Conservation (phyloP, 2,329 filamentous ascomycete species). For the Colletotrichum filicis region DNA sequence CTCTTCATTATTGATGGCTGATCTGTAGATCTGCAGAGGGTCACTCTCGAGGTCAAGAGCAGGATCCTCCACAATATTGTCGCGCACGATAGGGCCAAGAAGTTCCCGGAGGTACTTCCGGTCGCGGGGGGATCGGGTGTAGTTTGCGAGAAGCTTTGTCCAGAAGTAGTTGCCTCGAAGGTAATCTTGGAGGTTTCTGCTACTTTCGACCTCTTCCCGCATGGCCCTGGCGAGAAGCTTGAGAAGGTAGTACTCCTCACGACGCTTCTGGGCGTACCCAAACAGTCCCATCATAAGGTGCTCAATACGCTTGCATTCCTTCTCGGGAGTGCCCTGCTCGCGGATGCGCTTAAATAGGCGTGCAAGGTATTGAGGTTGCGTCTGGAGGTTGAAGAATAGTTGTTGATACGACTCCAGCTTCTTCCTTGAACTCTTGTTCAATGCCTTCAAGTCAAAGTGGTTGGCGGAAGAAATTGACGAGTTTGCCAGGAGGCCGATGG, state of each 20-base stretch:
- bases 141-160: constrained; percentile 86
- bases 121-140: constrained; percentile 90
- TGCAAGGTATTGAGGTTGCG: constrained; percentile 93
- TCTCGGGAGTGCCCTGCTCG: constrained; percentile 86
- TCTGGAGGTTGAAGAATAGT: constrained; percentile 96
- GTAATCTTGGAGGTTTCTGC: constrained; percentile 82
- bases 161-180: constrained; percentile 93
- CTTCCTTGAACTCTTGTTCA: constrained; percentile 95
- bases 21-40: constrained; percentile 95
- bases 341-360: constrained; percentile 86
- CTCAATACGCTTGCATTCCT: constrained; percentile 92
- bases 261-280: constrained; percentile 94
- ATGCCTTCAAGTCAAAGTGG: constrained; percentile 94
- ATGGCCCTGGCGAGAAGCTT: constrained; percentile 87
- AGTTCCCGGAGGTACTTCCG: constrained; percentile 92
- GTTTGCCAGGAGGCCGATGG: constrained; percentile 86
- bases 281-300: constrained; percentile 96
- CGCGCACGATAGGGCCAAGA: constrained; percentile 84
- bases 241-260: constrained; percentile 96
- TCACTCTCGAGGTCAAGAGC: constrained; percentile 95
- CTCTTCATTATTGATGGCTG: constrained; percentile 97
- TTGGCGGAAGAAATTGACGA: constrained; percentile 89
- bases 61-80: constrained; percentile 93
- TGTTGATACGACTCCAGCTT: constrained; percentile 98
- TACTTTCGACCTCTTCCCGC: constrained; percentile 84